These are phyloP conservation scores for Curvularia sp. DNA, from an alignment of 2,329 filamentous ascomycete species.

Conservation along the genomic window DNA sequence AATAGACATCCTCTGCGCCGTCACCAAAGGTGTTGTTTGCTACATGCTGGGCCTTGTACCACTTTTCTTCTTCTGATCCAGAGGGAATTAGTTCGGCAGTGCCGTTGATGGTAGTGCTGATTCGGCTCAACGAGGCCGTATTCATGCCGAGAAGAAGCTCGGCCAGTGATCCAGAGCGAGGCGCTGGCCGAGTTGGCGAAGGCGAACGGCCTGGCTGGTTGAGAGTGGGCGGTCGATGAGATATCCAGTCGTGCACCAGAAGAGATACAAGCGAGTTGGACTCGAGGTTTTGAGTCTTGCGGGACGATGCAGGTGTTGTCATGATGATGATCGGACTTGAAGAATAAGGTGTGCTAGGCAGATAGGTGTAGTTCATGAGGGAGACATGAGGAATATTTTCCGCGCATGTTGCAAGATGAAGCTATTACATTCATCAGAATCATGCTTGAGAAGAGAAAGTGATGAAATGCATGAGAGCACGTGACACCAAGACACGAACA, in stretches of 20 bases:
- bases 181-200: constrained; percentile 63
- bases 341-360: constrained; percentile 74
- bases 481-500: constrained; percentile 1
- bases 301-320: constrained; percentile 81
- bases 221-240: constrained; percentile 83
- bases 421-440: constrained; percentile 59
- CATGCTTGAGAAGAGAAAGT: not conserved
- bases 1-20: constrained; percentile 34
- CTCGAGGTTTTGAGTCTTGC: constrained; percentile 81
- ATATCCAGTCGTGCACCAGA: constrained; percentile 98
- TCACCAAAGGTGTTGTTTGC: constrained; percentile 87
- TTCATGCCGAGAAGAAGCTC: constrained; percentile 89
- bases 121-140: constrained; percentile 82
- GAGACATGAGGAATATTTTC: constrained; percentile 87
- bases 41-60: constrained; percentile 82
- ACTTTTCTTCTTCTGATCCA: constrained; percentile 82
- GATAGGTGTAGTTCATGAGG: constrained; percentile 99
- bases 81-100: constrained; percentile 73
- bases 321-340: constrained; percentile 77
- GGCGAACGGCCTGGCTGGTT: constrained; percentile 60
- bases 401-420: constrained; percentile 91
- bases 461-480: not conserved
- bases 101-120: constrained; percentile 94
- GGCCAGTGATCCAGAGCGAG: constrained; percentile 73
- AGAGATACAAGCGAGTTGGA: constrained; percentile 87